Evolutionary conservation across 225 moss, liverwort and hornwort genomes (phyloP), one percentile per base, ranked within the genome.

Genomic region (Marchantia paleacea): DNA sequence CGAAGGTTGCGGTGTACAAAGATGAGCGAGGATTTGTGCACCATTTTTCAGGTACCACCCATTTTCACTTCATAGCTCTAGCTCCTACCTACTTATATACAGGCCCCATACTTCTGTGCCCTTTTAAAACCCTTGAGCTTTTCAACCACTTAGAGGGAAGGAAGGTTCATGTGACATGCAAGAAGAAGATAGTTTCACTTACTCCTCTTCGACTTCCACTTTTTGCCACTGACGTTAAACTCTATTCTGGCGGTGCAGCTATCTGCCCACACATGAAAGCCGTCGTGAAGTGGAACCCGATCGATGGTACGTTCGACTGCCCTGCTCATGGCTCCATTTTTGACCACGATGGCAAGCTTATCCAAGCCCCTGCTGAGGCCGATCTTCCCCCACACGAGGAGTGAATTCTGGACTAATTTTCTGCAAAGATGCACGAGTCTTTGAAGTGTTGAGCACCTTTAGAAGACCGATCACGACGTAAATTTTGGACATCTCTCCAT

Each of bases 271-370:
- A 90, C 52, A 83, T 90, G 86, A 88, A 85, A 52, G 88, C 88
- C 52, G 77, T 85, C 65, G 84, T 90, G 29, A 90, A 90, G 73
- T 90, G 86, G 90, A 90, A 90, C 29, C 90, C 88, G 6, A 78
- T 88, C 12, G 90, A 90, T n/a, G 85, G 82, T 12, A 86, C 83
- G 12, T 90, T 88, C 29, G 88, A 90, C 75, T 90, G 90, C 72
- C 88, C 90, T 60, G 88, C 86, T 28, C 85, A 90, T 22, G 88
- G 90, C 15, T 90, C 90, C 69, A 82, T 85, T 75, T 90, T 90
- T 18, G 88, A 90, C 28, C 79, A 81, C 76, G 58, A 80, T 9
- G 86, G 90, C 25, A 84, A 81, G 0, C 73, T 81, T 12, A 85
- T 87, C 52, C 67, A 83, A 7, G 86, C 84, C 12, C 90, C 90